Evolutionary conservation across 1,139 yeast species (phyloP).

Genomic region (Pichia sp.): DNA sequence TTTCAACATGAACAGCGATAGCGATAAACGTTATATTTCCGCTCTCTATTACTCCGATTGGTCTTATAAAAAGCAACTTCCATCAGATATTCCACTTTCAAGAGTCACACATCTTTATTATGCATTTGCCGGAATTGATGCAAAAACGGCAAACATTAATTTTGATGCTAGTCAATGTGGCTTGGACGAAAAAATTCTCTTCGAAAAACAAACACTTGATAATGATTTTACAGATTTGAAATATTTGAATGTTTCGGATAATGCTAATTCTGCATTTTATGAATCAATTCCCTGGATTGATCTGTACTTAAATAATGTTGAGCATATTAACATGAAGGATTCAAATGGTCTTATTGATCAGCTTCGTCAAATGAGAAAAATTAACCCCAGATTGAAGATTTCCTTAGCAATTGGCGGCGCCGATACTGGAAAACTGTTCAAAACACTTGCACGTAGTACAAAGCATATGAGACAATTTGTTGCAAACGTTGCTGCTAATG

Average conservation of each 20-base stretch:
- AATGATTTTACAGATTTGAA: slow-evolving; percentile 1
- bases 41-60: slow-evolving; percentile 49
- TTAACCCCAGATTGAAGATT: slow-evolving; percentile 47
- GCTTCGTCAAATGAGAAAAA: slow-evolving; percentile 43
- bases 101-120: slow-evolving; percentile 64
- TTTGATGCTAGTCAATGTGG: slow-evolving; percentile 14
- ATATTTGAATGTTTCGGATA: not conserved
- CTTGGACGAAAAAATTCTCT: slow-evolving; percentile 6
- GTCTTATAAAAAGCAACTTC: slow-evolving; percentile 70
- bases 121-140: slow-evolving; percentile 63
- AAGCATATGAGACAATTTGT: slow-evolving; percentile 43
- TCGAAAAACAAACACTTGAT: slow-evolving; percentile 5
- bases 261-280: not conserved
- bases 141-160: slow-evolving; percentile 38
- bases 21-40: slow-evolving; percentile 1
- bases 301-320: not conserved
- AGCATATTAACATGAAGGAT: not conserved
- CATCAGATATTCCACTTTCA: slow-evolving; percentile 56
- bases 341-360: slow-evolving; percentile 40
- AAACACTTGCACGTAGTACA: slow-evolving; percentile 36
- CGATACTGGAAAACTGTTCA: slow-evolving; percentile 55
- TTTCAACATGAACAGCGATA: not conserved
- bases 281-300: slow-evolving; percentile 5
- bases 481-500: slow-evolving; percentile 39
- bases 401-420: slow-evolving; percentile 87